Evolutionary conservation across 257 asterid species (phyloP), one percentile per base, ranked within the genome.

Genomic region (Solanum ahanhuiri): DNA sequence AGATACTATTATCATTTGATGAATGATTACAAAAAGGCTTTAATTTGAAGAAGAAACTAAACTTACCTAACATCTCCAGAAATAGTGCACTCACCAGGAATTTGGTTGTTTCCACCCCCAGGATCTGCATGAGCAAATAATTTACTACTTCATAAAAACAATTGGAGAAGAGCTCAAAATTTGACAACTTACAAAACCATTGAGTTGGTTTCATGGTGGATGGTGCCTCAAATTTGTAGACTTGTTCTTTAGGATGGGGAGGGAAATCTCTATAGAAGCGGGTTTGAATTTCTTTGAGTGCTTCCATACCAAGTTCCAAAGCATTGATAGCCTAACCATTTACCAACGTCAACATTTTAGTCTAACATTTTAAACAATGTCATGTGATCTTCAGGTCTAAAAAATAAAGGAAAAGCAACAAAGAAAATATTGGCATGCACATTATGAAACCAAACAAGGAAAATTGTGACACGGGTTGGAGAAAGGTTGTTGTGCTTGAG

Each of bases 141-240:
- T 41, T 5, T 48, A 48, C 1, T 9, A 39, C 45, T 30, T 58
- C 76, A 51, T 85, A 69, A 37, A 83, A 75, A 8, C 48, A 54
- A 51, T 85, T 73, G 31, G 43, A 34, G 54, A 28, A 87, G 3
- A 14, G 30, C 30, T 28, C 30, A 28, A 28, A 28, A 28, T 28
- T 45, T 54, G 87, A 86, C 25, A 89, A 91, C 98, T 91, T 92
- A 96, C 99, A 96, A 91, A 88, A 89, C 98, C 98, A 94, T 89
- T 95, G 98, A 83, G 99, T 96, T 83, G 99, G 99, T 90, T 96
- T 96, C 97, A 96, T 94, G 89, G 99, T 96, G 12, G 99, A 96
- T 70, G 99, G 99, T 77, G 99, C 93, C 28, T 98, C 99, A 89
- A 93, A 96, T 83, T 94, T 96, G 86, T 96, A 95, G 43, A 90